Conservation (phyloP, 768 basidiomycete genomes). For the Hortiboletus flavorubellus region DNA sequence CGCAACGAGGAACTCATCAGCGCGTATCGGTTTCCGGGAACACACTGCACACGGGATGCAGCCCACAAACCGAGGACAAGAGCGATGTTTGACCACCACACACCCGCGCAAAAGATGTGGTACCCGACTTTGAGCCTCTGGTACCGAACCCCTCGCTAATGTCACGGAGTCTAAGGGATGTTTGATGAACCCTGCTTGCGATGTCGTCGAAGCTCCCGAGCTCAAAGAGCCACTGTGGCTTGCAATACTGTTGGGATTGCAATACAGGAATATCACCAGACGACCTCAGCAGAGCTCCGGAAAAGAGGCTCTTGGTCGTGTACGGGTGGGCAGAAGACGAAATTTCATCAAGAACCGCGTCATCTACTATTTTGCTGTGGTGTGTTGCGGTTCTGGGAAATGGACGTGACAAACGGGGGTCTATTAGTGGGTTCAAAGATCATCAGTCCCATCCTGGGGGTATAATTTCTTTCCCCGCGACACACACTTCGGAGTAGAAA, state of each 20-base stretch:
- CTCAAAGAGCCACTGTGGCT: background rate
- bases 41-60: background rate
- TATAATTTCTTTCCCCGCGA: constrained; percentile 57
- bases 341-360: constrained; percentile 41
- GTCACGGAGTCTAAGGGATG: constrained; percentile 46
- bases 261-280: constrained; percentile 69
- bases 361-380: constrained; percentile 69
- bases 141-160: constrained; percentile 29
- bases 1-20: constrained; percentile 2
- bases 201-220: background rate
- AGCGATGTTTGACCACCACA: background rate
- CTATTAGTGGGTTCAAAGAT: constrained; percentile 29
- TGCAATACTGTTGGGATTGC: constrained; percentile 46
- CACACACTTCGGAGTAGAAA: constrained; percentile 58
- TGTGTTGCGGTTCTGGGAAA: constrained; percentile 52
- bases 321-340: background rate
- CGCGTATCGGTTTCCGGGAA: constrained; percentile 4
- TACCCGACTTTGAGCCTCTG: constrained; percentile 42
- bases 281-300: constrained; percentile 50
- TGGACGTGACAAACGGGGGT: background rate
- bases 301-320: constrained; percentile 40
- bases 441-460: constrained; percentile 49
- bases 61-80: constrained; percentile 9
- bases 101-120: constrained; percentile 16
- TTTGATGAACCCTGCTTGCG: constrained; percentile 48